Evolutionary conservation across 1,284 basidiomycete genomes (phyloP).

Genomic region (Thelephora terrestris): DNA sequence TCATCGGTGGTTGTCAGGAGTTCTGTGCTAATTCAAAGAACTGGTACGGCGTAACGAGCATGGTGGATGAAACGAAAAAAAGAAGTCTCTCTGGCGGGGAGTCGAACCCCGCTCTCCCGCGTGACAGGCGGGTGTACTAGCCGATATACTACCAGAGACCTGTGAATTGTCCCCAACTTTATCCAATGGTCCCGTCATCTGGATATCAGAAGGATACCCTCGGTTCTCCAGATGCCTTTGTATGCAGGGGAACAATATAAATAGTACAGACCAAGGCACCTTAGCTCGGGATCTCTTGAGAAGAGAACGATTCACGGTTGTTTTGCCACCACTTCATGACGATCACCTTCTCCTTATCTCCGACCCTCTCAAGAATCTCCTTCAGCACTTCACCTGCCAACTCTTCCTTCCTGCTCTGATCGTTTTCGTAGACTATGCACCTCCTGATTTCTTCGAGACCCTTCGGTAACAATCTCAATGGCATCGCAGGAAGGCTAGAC

Average conservation of each 20-base stretch:
- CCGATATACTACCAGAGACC: constrained; percentile 14
- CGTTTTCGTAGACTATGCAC: constrained; percentile 1
- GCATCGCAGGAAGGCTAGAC: constrained; percentile 47
- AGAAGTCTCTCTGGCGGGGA: constrained; percentile 30
- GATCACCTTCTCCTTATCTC: constrained; percentile 56
- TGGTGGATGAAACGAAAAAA: constrained; percentile 2
- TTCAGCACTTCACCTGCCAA: constrained; percentile 45
- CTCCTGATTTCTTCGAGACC: constrained; percentile 34
- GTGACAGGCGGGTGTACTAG: constrained; percentile 15
- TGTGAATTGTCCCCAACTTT: too few relatives aligned
- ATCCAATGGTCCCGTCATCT: too few relatives aligned
- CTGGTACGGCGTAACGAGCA: too few relatives aligned
- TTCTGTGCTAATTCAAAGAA: too few relatives aligned
- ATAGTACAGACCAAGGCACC: too few relatives aligned
- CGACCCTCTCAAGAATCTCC: constrained; percentile 50
- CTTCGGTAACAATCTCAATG: constrained; percentile 41
- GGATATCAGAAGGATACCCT: too few relatives aligned
- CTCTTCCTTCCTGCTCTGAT: constrained; percentile 28
- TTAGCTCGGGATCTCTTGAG: too few relatives aligned
- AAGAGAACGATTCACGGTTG: constrained; percentile 15
- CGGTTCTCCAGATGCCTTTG: too few relatives aligned
- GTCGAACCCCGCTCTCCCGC: constrained; percentile 34
- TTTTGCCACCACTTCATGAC: constrained; percentile 61
- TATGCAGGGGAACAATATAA: too few relatives aligned
- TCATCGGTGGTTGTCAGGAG: too few relatives aligned